phyloP scores from a whole-genome alignment of 768 basidiomycete genomes.

The Mrakia blollopis region DNA sequence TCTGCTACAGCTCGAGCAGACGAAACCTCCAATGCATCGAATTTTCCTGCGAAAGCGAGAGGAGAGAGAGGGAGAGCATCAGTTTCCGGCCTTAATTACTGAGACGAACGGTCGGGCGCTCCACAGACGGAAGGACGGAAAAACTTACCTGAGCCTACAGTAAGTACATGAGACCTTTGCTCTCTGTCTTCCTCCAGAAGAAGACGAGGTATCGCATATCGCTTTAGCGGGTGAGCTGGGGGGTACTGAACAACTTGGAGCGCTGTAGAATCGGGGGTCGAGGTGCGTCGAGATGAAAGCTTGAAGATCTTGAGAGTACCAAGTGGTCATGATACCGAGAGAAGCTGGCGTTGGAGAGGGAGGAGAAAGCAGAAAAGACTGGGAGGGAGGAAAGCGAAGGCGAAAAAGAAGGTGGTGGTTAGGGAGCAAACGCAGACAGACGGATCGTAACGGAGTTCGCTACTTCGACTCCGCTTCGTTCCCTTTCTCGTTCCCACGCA shows the following conservation, averaged over 20 bases:
- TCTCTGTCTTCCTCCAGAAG: neutral
- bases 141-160: neutral
- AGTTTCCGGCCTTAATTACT: neutral
- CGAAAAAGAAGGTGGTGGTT: no score
- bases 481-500: no score
- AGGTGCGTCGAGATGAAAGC: conserved; percentile 1
- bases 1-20: conserved; percentile 41
- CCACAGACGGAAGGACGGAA: no score
- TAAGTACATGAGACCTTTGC: neutral
- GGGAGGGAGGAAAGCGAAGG: neutral
- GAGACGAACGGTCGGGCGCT: neutral
- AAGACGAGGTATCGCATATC: neutral
- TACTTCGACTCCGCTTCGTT: no score
- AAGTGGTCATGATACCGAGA: neutral
- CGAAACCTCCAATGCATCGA: conserved; percentile 39
- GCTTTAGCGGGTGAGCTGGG: neutral
- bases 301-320: neutral
- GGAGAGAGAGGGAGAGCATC: neutral
- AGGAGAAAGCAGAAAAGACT: neutral
- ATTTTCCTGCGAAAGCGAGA: neutral
- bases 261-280: neutral
- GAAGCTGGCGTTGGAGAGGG: neutral
- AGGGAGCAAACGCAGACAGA: neutral
- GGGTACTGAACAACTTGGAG: neutral
- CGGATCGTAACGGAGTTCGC: no score